Percentiles rank a stretch among this genome's conserved stretches.
Evolutionary conservation across 306 rosid species (phyloP).

Genomic region (Betula pendula): DNA sequence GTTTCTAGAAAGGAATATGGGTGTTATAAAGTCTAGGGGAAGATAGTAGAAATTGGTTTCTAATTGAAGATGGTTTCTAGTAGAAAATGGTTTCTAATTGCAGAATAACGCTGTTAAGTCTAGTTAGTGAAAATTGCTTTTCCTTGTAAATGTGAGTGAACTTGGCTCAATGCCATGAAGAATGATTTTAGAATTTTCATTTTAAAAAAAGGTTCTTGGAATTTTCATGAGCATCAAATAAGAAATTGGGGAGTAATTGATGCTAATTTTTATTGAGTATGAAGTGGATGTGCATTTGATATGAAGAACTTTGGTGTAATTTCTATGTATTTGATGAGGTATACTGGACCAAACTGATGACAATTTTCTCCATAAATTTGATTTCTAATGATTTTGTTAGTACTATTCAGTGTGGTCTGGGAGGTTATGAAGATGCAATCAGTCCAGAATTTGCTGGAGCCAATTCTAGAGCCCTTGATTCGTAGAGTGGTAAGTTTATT

Average conservation of each 20-base stretch:
- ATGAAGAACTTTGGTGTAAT: background rate
- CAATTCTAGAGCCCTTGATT: constrained; percentile 47
- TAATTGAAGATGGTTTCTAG: too few species aligned
- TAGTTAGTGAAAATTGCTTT: background rate
- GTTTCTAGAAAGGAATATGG: background rate
- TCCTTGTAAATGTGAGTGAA: constrained; percentile 14
- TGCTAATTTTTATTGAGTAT: background rate
- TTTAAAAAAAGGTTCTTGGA: background rate
- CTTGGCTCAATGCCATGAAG: background rate
- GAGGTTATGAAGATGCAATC: constrained; percentile 41
- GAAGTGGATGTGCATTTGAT: background rate
- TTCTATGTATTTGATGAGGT: background rate
- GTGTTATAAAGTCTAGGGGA: background rate
- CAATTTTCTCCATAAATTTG: background rate
- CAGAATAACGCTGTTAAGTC: background rate
- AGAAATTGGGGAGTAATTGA: background rate
- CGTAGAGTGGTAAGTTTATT: constrained; percentile 53
- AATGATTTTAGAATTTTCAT: background rate
- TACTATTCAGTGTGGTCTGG: constrained; percentile 40
- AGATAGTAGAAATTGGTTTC: background rate
- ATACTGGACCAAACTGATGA: background rate
- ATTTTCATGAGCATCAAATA: background rate
- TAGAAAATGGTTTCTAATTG: background rate
- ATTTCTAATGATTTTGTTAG: constrained; percentile 12
- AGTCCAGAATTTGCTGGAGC: constrained; percentile 48